Base-by-base conservation (phyloP, 2,329 filamentous ascomycete species). In the Rutstroemia sydowiana region DNA sequence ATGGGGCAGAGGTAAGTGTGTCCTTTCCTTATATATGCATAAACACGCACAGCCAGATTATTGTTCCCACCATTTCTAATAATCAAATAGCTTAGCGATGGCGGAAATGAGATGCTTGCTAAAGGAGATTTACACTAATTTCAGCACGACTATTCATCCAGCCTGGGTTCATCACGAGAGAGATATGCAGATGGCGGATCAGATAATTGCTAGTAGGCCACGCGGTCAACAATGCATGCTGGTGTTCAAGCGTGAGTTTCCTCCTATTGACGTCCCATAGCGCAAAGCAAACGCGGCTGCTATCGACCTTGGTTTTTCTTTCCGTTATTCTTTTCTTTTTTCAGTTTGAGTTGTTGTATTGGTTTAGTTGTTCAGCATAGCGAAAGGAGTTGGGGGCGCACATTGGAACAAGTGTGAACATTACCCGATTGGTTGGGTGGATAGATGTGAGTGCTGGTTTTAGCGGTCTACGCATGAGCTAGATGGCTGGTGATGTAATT, bases 71-170 rank as follows among this genome's bases (percentile, higher is more conserved):
- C 4, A 11, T 13, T n/a, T n/a, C n/a, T n/a, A n/a, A n/a, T n/a
- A n/a, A n/a, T n/a, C 28, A 55, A 21, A 48, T 9, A 49, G 47
- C 58, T 72, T 87, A 51, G 83, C 83, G 0, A 69, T 84, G 46
- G 76, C 76, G 14, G 83, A 87, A 66, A 87, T 87, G 82, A 86
- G 84, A 67, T 75, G 74, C 1, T 63, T 87, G 20, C 70, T 87
- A 10, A 71, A 72, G n/a, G 78, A 79, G 48, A 72, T 86, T 1
- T 87, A 87, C 64, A 76, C 75, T 3, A 68, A 66, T 13, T 85
- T 76, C 52, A 70, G 66, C 23, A 86, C 83, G 0, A 64, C 56
- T 1, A 57, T 71, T 28, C 66, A 75, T 7, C 73, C 78, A 0
- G 79, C 84, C 74, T 77, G 73, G 58, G 68, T 66, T 5, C 74